These are phyloP conservation scores for Centella asiatica DNA, from an alignment of 129 eudicot species.

Conservation along the genomic window DNA sequence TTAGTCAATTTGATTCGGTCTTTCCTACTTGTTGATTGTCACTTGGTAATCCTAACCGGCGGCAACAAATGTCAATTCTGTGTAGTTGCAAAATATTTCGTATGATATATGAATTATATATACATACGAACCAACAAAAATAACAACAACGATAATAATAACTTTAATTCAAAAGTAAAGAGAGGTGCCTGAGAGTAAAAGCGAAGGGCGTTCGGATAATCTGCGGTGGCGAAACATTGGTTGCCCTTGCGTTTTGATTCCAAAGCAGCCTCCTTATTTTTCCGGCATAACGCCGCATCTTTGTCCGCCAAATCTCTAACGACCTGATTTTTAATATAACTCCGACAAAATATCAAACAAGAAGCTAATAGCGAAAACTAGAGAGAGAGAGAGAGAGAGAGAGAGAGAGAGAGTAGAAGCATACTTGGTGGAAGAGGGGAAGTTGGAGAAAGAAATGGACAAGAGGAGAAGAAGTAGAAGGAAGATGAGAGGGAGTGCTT, in stretches of 20 bases:
- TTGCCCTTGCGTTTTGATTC: slow-evolving; percentile 65
- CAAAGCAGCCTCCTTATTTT: slow-evolving; percentile 65
- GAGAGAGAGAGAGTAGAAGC: not conserved
- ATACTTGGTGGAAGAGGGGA: slow-evolving; percentile 75
- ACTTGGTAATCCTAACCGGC: too few relatives aligned
- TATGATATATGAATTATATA: too few relatives aligned
- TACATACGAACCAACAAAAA: too few relatives aligned
- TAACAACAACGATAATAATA: not conserved
- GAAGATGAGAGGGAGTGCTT: slow-evolving; percentile 30
- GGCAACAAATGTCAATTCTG: too few relatives aligned
- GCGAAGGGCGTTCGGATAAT: slow-evolving; percentile 44
- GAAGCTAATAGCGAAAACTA: not conserved
- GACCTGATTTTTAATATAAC: slow-evolving; percentile 19
- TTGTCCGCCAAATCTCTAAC: slow-evolving; percentile 53
- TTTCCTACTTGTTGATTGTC: too few relatives aligned
- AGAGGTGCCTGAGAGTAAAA: slow-evolving; percentile 62
- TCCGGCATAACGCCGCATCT: slow-evolving; percentile 44
- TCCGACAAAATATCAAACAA: not conserved
- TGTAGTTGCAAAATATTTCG: not conserved
- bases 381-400: slow-evolving; percentile 4
- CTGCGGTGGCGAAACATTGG: slow-evolving; percentile 54
- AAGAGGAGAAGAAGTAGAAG: slow-evolving; percentile 54
- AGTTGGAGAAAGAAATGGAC: slow-evolving; percentile 43
- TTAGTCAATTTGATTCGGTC: not conserved
- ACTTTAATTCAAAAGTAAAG: not conserved